Conservation (phyloP, 2,329 filamentous ascomycete genomes). For the Cyanodermella asteris region DNA sequence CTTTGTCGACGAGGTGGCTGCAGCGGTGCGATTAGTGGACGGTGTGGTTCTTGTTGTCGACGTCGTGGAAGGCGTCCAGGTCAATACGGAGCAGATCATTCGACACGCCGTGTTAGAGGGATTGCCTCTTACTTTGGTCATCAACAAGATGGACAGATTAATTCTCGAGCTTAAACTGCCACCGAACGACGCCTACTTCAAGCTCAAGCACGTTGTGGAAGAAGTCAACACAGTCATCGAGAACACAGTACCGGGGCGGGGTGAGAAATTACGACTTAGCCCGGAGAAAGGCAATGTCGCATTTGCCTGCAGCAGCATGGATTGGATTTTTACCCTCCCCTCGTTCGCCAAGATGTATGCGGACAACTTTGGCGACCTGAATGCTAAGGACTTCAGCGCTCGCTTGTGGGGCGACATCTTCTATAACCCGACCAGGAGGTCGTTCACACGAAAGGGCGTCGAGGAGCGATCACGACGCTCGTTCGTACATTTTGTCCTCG, state of each 20-base stretch:
- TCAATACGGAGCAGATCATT: constrained; percentile 93
- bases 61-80: constrained; percentile 95
- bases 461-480: constrained; percentile 65
- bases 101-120: constrained; percentile 83
- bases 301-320: constrained; percentile 81
- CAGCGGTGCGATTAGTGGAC: constrained; percentile 67
- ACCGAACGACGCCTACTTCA: constrained; percentile 92
- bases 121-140: constrained; percentile 66
- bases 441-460: constrained; percentile 69
- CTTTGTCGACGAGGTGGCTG: constrained; percentile 91
- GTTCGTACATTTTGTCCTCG: constrained; percentile 85
- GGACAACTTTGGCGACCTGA: constrained; percentile 63
- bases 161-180: constrained; percentile 88
- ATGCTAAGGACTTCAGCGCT: constrained; percentile 59
- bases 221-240: constrained; percentile 94
- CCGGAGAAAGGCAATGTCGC: constrained; percentile 97
- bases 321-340: constrained; percentile 86
- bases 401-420: constrained; percentile 93
- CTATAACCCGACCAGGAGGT: constrained; percentile 75
- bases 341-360: constrained; percentile 96
- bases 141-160: constrained; percentile 94
- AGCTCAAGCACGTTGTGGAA: constrained; percentile 95
- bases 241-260: constrained; percentile 59
- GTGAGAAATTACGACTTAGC: constrained; percentile 60
- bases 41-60: constrained; percentile 87